A percentile compares a stretch with the other conserved stretches of the same genome.
Conservation (phyloP, 352 stramenopile genomes). For the Pythium phragmiticola region DNA sequence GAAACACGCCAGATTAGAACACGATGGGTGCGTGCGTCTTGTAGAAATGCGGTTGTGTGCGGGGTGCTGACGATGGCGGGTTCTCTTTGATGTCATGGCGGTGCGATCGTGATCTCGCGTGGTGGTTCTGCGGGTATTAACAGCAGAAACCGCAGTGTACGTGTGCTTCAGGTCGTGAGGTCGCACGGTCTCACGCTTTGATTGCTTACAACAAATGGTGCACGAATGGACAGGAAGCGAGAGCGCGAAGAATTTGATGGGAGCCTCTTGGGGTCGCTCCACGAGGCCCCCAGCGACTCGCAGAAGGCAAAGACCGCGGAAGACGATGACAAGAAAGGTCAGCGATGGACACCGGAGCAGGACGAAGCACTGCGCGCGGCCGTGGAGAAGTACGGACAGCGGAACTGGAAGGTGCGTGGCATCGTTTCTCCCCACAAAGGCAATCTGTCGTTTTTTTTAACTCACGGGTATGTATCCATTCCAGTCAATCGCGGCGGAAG, state of each 20-base stretch:
- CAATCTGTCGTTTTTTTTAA: neutral
- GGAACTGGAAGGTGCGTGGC: slow-evolving; percentile 81
- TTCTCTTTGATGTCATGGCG: neutral
- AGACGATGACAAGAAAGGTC: slow-evolving; percentile 53
- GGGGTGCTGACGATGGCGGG: neutral
- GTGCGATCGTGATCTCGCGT: neutral
- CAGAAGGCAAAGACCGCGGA: slow-evolving; percentile 41
- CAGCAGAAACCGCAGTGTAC: slow-evolving; percentile 19
- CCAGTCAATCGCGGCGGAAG: slow-evolving; percentile 35
- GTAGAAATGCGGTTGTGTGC: neutral
- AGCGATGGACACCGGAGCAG: slow-evolving; percentile 76
- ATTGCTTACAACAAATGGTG: neutral
- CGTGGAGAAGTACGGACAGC: slow-evolving; percentile 72
- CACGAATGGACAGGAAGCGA: slow-evolving; percentile 37
- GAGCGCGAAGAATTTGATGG: slow-evolving; percentile 38
- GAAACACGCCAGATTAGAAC: neutral
- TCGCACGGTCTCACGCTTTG: too few species aligned
- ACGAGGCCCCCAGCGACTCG: slow-evolving; percentile 49
- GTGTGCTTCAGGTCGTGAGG: neutral
- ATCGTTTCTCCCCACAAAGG: neutral
- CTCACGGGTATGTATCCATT: neutral
- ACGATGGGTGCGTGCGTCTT: neutral
- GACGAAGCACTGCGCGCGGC: slow-evolving; percentile 72
- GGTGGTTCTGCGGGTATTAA: neutral
- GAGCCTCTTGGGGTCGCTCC: slow-evolving; percentile 42